Conservation (phyloP, 345 rosid genomes). For the Lenwebbia sp. region DNA sequence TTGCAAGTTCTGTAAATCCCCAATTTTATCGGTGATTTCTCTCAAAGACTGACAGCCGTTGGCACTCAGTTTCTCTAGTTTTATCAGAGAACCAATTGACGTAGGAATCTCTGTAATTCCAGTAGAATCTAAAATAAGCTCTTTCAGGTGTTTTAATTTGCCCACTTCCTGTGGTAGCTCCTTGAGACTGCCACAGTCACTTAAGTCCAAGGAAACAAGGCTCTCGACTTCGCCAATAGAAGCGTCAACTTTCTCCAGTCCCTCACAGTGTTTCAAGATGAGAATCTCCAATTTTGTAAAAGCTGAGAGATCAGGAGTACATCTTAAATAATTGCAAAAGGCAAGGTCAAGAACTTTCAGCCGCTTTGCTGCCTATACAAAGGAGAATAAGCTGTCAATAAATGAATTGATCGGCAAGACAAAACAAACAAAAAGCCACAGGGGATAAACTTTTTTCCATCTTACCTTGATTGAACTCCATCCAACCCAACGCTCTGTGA, state of each 20-base stretch:
- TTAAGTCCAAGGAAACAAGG: background rate
- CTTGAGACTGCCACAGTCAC: accelerated
- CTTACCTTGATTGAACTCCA: background rate
- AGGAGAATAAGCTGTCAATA: background rate
- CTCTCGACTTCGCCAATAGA: background rate
- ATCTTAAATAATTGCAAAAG: accelerated
- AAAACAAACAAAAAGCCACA: background rate
- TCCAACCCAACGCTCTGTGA: background rate
- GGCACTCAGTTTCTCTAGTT: too few relatives aligned
- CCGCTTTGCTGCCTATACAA: background rate
- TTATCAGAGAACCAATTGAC: too few relatives aligned
- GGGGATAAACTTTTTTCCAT: background rate
- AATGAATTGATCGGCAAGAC: background rate
- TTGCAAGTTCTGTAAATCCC: constrained; percentile 6
- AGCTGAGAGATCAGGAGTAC: background rate
- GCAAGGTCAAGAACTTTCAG: accelerated
- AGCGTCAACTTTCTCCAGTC: background rate
- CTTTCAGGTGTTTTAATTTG: background rate
- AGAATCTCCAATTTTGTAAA: background rate
- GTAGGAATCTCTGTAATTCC: too few relatives aligned
- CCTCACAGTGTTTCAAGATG: accelerated
- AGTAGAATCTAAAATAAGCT: too few relatives aligned
- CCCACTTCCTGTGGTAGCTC: background rate
- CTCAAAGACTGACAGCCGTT: too few relatives aligned
- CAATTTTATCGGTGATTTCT: too few relatives aligned